These are phyloP conservation scores for Candida loeiensis DNA, from an alignment of 805 yeast species.

Conservation along the genomic window DNA sequence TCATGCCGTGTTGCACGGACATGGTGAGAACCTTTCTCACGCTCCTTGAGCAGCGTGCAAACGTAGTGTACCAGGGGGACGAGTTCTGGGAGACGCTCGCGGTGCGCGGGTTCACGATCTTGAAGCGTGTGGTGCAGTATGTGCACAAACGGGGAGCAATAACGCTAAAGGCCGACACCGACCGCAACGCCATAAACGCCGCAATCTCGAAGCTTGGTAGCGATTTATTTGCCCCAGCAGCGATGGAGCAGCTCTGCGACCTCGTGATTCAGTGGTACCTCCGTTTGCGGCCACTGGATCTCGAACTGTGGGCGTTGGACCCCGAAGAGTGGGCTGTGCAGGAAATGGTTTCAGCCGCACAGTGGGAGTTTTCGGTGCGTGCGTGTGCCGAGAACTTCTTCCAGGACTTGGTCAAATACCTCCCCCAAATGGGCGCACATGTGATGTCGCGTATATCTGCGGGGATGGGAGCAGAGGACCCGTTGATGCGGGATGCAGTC, in stretches of 20 bases:
- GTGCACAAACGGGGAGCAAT: slow-evolving; percentile 66
- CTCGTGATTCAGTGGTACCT: slow-evolving; percentile 71
- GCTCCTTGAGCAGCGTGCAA: slow-evolving; percentile 61
- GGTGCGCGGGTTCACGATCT: slow-evolving; percentile 58
- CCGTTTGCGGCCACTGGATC: slow-evolving; percentile 66
- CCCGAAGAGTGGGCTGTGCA: slow-evolving; percentile 94
- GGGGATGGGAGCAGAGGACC: slow-evolving; percentile 43
- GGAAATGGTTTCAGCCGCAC: slow-evolving; percentile 52
- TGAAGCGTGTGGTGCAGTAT: slow-evolving; percentile 62
- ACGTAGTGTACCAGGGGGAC: slow-evolving; percentile 55
- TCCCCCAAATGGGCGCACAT: slow-evolving; percentile 52
- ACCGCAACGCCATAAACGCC: slow-evolving; percentile 56
- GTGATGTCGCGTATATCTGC: slow-evolving; percentile 57
- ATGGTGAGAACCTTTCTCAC: slow-evolving; percentile 60
- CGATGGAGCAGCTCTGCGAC: slow-evolving; percentile 58
- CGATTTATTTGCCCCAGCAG: slow-evolving; percentile 55
- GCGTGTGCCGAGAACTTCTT: slow-evolving; percentile 86
- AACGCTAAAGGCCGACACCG: slow-evolving; percentile 58
- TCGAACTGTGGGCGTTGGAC: slow-evolving; percentile 77
- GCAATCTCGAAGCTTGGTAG: slow-evolving; percentile 52
- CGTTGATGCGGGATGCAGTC: slow-evolving; percentile 72
- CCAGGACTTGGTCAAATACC: slow-evolving; percentile 65
- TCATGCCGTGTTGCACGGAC: slow-evolving; percentile 60
- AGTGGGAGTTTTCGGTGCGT: slow-evolving; percentile 80
- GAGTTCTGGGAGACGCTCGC: slow-evolving; percentile 76